Base-by-base conservation (phyloP, 106 monocot genomes). In the Dendrobium nobile region DNA sequence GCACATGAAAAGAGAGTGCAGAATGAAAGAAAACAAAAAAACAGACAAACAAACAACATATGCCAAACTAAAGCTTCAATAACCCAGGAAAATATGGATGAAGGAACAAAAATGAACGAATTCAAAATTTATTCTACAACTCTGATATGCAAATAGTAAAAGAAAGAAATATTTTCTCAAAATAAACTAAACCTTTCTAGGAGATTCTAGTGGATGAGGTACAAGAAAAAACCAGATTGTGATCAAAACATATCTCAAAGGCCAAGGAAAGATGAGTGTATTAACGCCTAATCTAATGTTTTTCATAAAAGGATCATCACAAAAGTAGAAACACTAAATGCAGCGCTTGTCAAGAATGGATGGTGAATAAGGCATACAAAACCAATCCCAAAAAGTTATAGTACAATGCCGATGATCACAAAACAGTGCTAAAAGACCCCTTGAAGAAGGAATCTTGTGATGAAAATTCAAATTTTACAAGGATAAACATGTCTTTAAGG, bases 281-380 rank as follows among this genome's bases (percentile, higher is more conserved):
- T 37, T 33, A 37, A 9, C 37, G 15, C 4, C 37, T 70, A 28
- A 70, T 1, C 31, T 70, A 70, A 37, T 37, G 33, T 61, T 33
- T 10, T 70, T 70, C 27, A 68, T 68, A 68, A 68, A 68, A 68
- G 31, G 68, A 26, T 68, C 68, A 61, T 17, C 18, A 68, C 68
- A 31, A 37, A 70, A 37, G 70, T 28, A 37, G 37, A 70, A 74
- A 74, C 41, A 44, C 2, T 2, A 70, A 9, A 37, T 40, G 37
- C 28, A 33, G 72, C 16, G 40, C 72, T 27, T 72, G 17, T 72
- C 40, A 72, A 40, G 5, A 72, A 72, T 15, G 33, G 27, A 40
- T 65, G 4, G 26, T 13, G 51, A 51, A 26, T 65, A 9, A 65
- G 64, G 24, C 6, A 8, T 65, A 22, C 64, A 65, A 2, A 65